These are phyloP conservation scores for Samsoniella hepiali DNA, from an alignment of 2,329 filamentous ascomycete species.

Conservation along the genomic window DNA sequence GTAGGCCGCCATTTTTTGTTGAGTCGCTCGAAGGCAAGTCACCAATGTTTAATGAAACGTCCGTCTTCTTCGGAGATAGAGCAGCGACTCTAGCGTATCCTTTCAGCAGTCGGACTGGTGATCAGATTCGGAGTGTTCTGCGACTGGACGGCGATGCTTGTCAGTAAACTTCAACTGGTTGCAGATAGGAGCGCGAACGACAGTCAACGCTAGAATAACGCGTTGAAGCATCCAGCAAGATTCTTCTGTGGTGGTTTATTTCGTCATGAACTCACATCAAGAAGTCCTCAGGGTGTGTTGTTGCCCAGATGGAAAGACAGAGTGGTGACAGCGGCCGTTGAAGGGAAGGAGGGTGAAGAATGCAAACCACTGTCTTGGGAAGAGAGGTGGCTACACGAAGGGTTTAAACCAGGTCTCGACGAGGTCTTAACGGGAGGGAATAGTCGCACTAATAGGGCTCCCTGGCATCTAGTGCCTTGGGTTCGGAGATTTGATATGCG, in stretches of 20 bases:
- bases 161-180: neutral
- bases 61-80: neutral
- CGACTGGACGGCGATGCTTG: neutral
- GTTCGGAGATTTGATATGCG: conserved; percentile 40
- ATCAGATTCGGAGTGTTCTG: neutral
- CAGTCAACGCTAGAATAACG: neutral
- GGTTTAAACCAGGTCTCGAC: conserved; percentile 38
- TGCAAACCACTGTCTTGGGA: conserved; percentile 39
- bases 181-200: neutral
- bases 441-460: conserved; percentile 30
- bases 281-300: conserved; percentile 49
- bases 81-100: neutral
- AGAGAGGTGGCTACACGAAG: conserved; percentile 28
- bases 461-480: conserved; percentile 29
- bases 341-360: conserved; percentile 31
- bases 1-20: conserved; percentile 46
- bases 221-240: neutral
- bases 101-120: neutral
- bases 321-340: conserved; percentile 35
- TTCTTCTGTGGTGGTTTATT: neutral
- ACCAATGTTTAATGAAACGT: neutral
- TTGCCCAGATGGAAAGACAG: conserved; percentile 33
- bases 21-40: neutral
- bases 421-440: conserved; percentile 36
- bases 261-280: conserved; percentile 49